Conservation (phyloP, 2,329 filamentous ascomycete species). For the Thelonectria blattea region DNA sequence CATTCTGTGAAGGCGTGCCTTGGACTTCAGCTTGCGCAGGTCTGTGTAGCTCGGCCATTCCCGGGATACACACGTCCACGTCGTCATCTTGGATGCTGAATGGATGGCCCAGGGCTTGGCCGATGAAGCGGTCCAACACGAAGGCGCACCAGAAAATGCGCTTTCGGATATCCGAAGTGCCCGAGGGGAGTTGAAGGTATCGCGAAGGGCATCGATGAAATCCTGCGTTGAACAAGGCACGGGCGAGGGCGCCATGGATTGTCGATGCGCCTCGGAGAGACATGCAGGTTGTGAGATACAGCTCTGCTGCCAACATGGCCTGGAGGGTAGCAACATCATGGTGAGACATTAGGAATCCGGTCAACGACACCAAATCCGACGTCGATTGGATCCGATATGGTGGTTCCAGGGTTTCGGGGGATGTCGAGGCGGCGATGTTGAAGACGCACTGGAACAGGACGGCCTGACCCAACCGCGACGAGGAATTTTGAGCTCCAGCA, state of each 20-base stretch:
- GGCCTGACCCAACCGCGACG: constrained; percentile 39
- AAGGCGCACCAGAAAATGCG: constrained; percentile 50
- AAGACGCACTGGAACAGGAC: constrained; percentile 58
- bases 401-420: constrained; percentile 30
- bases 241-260: constrained; percentile 53
- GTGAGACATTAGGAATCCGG: constrained; percentile 47
- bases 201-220: constrained; percentile 59
- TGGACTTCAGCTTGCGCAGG: constrained; percentile 13
- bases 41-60: constrained; percentile 33
- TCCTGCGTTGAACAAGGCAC: constrained; percentile 55
- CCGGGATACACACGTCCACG: constrained; percentile 46
- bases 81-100: constrained; percentile 44
- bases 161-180: constrained; percentile 44
- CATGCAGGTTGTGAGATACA: constrained; percentile 55
- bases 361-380: constrained; percentile 44
- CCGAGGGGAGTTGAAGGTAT: constrained; percentile 50
- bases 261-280: constrained; percentile 55
- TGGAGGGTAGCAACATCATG: constrained; percentile 54
- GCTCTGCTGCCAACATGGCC: constrained; percentile 53
- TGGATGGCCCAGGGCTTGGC: constrained; percentile 45
- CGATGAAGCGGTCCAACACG: constrained; percentile 45
- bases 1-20: constrained; percentile 5
- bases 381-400: constrained; percentile 45
- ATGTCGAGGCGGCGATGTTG: constrained; percentile 48
- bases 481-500: constrained; percentile 21